A percentile compares a stretch with the other conserved stretches of the same genome.
Evolutionary conservation across 306 rosid genomes (phyloP).

Genomic region (Begonia fuchsioides): DNA sequence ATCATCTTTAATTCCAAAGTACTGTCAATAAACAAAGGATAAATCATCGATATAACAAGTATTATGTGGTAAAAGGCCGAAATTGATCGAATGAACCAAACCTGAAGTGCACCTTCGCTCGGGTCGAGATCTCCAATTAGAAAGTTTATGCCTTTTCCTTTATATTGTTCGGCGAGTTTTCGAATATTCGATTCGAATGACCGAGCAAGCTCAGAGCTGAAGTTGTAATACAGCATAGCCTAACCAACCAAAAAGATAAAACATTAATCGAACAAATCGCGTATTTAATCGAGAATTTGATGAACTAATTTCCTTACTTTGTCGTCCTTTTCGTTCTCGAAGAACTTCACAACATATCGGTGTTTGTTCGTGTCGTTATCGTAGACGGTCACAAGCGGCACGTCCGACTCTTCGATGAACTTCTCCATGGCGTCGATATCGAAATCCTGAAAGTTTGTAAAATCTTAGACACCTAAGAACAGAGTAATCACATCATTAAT

Average conservation of each 20-base stretch:
- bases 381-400: conserved; percentile 47
- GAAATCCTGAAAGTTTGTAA: conserved; percentile 45
- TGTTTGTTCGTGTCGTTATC: conserved; percentile 64
- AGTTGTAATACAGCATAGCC: conserved; percentile 90
- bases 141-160: conserved; percentile 50
- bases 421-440: conserved; percentile 55
- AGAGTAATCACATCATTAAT: background rate
- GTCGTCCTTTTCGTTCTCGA: conserved; percentile 26
- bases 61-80: background rate
- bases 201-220: conserved; percentile 39
- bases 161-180: conserved; percentile 63
- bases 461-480: background rate
- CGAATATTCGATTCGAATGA: conserved; percentile 49
- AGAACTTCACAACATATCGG: conserved; percentile 54
- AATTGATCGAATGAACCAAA: conserved; percentile 15
- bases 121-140: conserved; percentile 63
- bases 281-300: no score
- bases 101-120: conserved; percentile 83
- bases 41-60: no score
- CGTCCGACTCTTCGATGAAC: conserved; percentile 46
- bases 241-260: conserved; percentile 16
- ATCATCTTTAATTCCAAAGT: conserved; percentile 76
- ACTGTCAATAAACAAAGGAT: conserved; percentile 26
- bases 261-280: conserved; percentile 5
- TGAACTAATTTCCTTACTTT: conserved; percentile 30